A percentile compares a stretch with the other conserved stretches of the same genome.
phyloP scores from a whole-genome alignment of 2,329 filamentous ascomycete genomes.

The Hyphodiscus sp. region DNA sequence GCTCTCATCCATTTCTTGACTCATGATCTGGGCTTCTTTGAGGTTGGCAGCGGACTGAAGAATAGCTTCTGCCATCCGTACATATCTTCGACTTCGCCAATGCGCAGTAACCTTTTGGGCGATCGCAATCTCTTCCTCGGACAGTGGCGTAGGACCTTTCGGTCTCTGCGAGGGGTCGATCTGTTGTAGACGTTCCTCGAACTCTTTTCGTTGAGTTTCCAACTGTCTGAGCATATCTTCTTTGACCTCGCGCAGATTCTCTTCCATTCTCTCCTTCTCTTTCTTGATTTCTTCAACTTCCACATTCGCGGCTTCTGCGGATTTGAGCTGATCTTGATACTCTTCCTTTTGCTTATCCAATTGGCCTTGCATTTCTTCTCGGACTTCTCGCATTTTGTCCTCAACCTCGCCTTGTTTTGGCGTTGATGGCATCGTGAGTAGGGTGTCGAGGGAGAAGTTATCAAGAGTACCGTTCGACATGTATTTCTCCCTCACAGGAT shows the following conservation, averaged over 20 bases:
- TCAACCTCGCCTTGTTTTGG: conserved; percentile 73
- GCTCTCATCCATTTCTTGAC: conserved; percentile 87
- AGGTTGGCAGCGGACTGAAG: conserved; percentile 80
- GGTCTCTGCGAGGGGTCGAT: conserved; percentile 56
- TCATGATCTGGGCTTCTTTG: conserved; percentile 97
- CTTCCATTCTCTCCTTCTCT: conserved; percentile 81
- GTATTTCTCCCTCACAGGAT: conserved; percentile 87
- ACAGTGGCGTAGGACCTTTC: conserved; percentile 40
- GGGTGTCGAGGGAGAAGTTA: conserved; percentile 92
- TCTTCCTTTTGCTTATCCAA: conserved; percentile 80
- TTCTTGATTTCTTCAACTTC: conserved; percentile 78
- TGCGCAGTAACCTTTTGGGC: conserved; percentile 61
- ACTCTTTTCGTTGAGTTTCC: conserved; percentile 74
- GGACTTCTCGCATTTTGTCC: conserved; percentile 64
- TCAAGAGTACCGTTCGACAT: conserved; percentile 91
- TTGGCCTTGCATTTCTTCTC: conserved; percentile 77
- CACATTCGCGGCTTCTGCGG: conserved; percentile 65
- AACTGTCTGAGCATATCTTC: conserved; percentile 85
- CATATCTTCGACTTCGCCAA: conserved; percentile 81
- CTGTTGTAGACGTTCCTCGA: conserved; percentile 76
- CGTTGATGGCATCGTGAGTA: conserved; percentile 88
- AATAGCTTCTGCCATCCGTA: conserved; percentile 88
- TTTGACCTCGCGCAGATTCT: conserved; percentile 69
- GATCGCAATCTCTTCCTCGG: conserved; percentile 63
- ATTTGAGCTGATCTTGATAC: conserved; percentile 70